These are phyloP conservation scores for Paraphaeosphaeria sporulosa DNA, from an alignment of 2,329 filamentous ascomycete species.

Conservation along the genomic window DNA sequence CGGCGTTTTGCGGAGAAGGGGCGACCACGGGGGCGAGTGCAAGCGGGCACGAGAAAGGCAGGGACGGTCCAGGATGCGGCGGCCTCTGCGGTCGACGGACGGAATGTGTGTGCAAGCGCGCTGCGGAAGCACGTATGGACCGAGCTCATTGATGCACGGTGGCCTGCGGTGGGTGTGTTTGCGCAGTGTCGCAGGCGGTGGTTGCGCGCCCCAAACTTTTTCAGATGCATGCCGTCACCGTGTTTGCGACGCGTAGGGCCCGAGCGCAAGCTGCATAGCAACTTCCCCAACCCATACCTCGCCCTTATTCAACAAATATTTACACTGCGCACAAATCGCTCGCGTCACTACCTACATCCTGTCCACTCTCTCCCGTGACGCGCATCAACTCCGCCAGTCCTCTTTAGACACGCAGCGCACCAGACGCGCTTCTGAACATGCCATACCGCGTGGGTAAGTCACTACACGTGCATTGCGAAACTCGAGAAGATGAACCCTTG, in stretches of 20 bases:
- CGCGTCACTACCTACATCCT: constrained; percentile 14
- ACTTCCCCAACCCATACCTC: background rate
- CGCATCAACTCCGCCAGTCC: background rate
- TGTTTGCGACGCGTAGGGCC: constrained; percentile 13
- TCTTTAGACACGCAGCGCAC: constrained; percentile 2
- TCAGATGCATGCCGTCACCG: constrained; percentile 32
- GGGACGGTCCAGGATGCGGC: constrained; percentile 35
- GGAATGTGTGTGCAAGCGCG: constrained; percentile 47
- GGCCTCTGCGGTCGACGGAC: constrained; percentile 29
- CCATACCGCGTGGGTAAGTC: constrained; percentile 28
- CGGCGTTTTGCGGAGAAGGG: constrained; percentile 35
- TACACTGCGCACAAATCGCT: constrained; percentile 17
- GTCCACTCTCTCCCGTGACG: background rate
- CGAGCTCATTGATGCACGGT: constrained; percentile 46
- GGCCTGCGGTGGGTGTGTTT: constrained; percentile 20
- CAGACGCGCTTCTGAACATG: constrained; percentile 15
- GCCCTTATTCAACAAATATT: constrained; percentile 14
- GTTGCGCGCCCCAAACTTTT: constrained; percentile 24
- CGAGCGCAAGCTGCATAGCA: constrained; percentile 16
- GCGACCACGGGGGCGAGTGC: constrained; percentile 31
- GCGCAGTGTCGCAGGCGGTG: background rate
- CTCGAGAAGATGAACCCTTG: background rate
- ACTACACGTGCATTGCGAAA: background rate
- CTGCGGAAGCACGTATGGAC: constrained; percentile 47
- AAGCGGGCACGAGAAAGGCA: constrained; percentile 46